Percentiles rank a stretch among this genome's conserved stretches.
Conservation (phyloP, 257 asterid genomes). For the Jacaranda copaia region DNA sequence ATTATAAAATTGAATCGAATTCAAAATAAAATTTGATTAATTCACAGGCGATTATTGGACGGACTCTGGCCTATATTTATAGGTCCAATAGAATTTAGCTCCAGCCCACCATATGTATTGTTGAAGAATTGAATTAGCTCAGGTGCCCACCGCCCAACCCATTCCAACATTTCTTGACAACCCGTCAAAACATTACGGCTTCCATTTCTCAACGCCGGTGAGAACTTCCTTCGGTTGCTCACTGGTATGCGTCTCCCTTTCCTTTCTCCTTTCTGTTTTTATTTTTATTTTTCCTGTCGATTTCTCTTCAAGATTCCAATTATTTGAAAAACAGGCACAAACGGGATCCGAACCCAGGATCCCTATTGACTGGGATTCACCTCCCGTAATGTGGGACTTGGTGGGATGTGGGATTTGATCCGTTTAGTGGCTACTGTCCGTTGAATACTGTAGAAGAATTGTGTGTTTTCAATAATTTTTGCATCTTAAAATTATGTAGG, state of each 20-base stretch:
- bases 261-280: neutral
- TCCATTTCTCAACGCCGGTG: constrained; percentile 36
- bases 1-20: too few species aligned
- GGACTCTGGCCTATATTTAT: neutral
- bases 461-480: neutral
- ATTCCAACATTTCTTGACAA: neutral
- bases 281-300: neutral
- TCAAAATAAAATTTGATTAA: too few species aligned
- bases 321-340: neutral
- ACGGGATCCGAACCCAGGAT: constrained; percentile 12
- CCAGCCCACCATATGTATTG: neutral
- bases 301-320: neutral
- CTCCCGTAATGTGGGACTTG: neutral
- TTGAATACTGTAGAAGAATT: neutral
- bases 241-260: constrained; percentile 31
- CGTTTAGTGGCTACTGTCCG: neutral
- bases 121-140: neutral
- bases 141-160: neutral
- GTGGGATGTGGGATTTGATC: constrained; percentile 7
- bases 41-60: too few species aligned
- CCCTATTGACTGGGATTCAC: constrained; percentile 12
- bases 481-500: neutral
- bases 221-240: constrained; percentile 24
- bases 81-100: neutral
- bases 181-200: constrained; percentile 6